Percentiles rank a stretch among this genome's conserved stretches.
These are phyloP conservation scores for Heliamphora exappendiculata DNA, from an alignment of 148 eudicot genomes.

Conservation along the genomic window DNA sequence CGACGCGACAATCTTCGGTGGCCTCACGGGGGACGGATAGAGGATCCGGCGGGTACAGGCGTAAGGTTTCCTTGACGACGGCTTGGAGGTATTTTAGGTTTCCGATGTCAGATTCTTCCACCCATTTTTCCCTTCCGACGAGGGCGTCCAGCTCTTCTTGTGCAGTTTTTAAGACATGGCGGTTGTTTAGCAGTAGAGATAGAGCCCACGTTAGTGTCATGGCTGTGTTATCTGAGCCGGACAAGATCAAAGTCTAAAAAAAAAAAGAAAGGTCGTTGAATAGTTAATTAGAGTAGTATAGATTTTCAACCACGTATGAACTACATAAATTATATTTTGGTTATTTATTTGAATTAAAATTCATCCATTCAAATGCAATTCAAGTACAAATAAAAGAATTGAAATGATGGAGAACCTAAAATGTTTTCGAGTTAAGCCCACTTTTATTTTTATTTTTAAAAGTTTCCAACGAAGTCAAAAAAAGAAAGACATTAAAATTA, in stretches of 20 bases:
- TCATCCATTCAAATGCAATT: no score
- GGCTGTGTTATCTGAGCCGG: constrained; percentile 30
- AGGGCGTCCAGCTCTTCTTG: constrained; percentile 32
- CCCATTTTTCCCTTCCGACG: constrained; percentile 25
- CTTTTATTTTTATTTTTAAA: no score
- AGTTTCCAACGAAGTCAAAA: no score
- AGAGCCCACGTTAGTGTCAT: constrained; percentile 31
- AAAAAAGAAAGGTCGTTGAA: background rate
- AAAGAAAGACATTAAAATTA: no score
- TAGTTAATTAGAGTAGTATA: background rate
- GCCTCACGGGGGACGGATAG: constrained; percentile 31
- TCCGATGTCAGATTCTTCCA: constrained; percentile 31
- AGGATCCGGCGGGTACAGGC: constrained; percentile 47
- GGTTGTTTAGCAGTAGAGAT: constrained; percentile 28
- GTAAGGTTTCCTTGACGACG: constrained; percentile 32
- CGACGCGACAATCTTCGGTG: constrained; percentile 24
- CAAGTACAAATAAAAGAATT: no score
- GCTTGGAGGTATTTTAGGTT: constrained; percentile 30
- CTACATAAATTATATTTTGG: no score
- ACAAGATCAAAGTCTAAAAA: constrained; percentile 25
- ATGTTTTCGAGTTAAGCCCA: no score
- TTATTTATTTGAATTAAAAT: no score
- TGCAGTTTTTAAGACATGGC: constrained; percentile 8
- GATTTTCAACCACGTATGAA: no score
- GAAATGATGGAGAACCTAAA: no score